These are phyloP conservation scores for Colletotrichum sp. DNA, from an alignment of 2,329 filamentous ascomycete species.

Conservation along the genomic window DNA sequence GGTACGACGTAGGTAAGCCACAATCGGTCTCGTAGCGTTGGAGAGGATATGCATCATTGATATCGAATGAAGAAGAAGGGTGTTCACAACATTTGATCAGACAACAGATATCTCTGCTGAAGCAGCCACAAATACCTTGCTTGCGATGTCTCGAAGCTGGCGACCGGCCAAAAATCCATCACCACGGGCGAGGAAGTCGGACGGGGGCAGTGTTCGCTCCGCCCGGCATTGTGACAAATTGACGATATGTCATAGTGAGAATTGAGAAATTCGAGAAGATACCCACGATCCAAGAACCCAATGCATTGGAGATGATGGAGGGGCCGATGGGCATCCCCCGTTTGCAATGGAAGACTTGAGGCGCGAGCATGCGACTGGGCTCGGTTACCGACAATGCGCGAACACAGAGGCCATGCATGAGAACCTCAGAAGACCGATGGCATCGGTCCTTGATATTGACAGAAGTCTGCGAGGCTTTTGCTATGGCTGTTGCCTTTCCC, in stretches of 20 bases:
- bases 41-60: not conserved
- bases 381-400: not conserved
- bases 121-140: not conserved
- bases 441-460: not conserved
- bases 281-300: not conserved
- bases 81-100: not conserved
- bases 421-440: not conserved
- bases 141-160: not conserved
- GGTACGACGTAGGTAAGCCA: not conserved
- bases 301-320: not conserved
- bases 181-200: not conserved
- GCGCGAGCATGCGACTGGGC: not conserved
- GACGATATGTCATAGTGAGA: not conserved
- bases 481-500: not conserved
- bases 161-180: not conserved
- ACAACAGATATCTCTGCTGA: not conserved
- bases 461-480: not conserved
- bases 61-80: not conserved
- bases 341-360: not conserved
- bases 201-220: not conserved
- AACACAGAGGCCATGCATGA: not conserved
- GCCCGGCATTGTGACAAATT: not conserved
- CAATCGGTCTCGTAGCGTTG: not conserved
- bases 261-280: not conserved
- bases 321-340: not conserved